Evolutionary conservation across 2,329 filamentous ascomycete species (phyloP).

Genomic region (Diaporthe capsici): DNA sequence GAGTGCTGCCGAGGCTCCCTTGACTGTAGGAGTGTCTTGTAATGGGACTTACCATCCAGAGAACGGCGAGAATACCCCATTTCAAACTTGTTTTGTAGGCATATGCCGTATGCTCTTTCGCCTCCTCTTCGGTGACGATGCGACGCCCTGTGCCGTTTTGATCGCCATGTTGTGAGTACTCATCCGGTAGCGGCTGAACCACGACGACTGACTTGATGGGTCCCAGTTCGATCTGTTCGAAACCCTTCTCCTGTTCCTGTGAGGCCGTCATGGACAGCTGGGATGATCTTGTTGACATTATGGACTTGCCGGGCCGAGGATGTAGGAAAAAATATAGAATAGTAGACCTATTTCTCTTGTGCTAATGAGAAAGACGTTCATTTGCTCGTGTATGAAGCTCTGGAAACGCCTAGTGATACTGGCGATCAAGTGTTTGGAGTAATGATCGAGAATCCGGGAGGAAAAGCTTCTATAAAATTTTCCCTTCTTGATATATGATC

Average conservation of each 20-base stretch:
- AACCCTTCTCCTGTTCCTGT: not conserved
- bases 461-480: not conserved
- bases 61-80: not conserved
- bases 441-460: not conserved
- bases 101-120: not conserved
- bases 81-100: not conserved
- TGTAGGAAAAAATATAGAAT: not conserved
- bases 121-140: constrained; percentile 20
- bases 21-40: not conserved
- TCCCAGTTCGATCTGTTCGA: not conserved
- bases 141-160: not conserved
- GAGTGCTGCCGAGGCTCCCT: not conserved
- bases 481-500: too few relatives aligned
- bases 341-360: not conserved
- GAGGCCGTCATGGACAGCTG: not conserved
- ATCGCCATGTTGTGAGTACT: not conserved
- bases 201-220: not conserved
- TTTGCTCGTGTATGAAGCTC: not conserved
- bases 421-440: not conserved
- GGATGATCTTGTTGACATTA: not conserved
- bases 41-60: constrained; percentile 14
- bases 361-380: not conserved
- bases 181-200: not conserved
- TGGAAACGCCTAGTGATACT: not conserved
- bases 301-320: not conserved